Percentiles rank a stretch among this genome's conserved stretches.
Evolutionary conservation across 116 monocot genomes (phyloP).

Genomic region (Cymodocea nodosa): DNA sequence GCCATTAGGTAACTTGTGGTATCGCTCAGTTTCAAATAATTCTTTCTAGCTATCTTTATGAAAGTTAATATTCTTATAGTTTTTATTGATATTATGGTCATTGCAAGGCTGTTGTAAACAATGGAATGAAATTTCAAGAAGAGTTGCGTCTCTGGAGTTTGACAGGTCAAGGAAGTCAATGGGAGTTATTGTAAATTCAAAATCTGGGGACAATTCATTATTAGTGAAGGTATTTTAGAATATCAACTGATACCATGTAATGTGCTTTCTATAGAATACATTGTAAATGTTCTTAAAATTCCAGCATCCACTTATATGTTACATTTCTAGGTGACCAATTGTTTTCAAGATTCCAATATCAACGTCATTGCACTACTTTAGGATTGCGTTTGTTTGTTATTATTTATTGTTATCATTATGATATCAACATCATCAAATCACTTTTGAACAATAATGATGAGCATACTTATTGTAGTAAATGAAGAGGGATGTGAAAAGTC

Average conservation of each 20-base stretch:
- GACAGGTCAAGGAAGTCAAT: constrained; percentile 94
- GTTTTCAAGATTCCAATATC: too few species aligned
- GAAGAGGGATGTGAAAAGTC: neutral
- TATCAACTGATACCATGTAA: too few species aligned
- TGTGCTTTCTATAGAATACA: too few species aligned
- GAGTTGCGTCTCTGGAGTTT: constrained; percentile 95
- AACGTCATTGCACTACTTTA: too few species aligned
- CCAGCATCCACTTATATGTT: too few species aligned
- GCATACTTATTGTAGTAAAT: too few species aligned
- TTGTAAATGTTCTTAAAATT: too few species aligned
- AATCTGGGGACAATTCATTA: constrained; percentile 64
- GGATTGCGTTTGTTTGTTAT: too few species aligned
- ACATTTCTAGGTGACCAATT: too few species aligned
- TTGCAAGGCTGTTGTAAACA: constrained; percentile 41
- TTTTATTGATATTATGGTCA: neutral
- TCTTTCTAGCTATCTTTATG: neutral
- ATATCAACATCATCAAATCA: too few species aligned
- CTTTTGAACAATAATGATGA: too few species aligned
- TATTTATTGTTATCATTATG: too few species aligned
- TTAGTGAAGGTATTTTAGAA: constrained; percentile 97
- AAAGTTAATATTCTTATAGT: neutral
- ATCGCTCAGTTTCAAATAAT: neutral
- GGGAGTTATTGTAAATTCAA: constrained; percentile 89
- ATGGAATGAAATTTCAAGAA: constrained; percentile 50
- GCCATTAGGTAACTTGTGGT: constrained; percentile 36